Conservation (phyloP, 192 early-diverging fungal species). For the Oehlia diaphana region DNA sequence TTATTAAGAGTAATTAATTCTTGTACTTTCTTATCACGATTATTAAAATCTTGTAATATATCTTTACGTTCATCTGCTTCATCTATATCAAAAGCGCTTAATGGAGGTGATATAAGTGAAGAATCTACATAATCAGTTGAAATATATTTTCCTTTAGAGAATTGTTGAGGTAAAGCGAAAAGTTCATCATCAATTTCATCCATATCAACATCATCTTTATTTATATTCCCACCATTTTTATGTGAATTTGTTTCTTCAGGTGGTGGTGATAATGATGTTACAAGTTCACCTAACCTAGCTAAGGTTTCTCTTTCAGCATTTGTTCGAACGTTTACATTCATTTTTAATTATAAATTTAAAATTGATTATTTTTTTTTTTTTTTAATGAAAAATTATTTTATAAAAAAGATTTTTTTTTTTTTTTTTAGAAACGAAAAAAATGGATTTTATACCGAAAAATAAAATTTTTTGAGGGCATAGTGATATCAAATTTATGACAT, state of each 20-base stretch:
- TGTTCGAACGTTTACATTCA: not conserved
- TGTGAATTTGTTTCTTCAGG: not conserved
- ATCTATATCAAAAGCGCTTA: not conserved
- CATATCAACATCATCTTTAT: not conserved
- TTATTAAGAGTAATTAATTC: not conserved
- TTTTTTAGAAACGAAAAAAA: too few species aligned
- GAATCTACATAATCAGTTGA: not conserved
- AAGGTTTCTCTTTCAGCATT: not conserved
- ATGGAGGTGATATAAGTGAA: not conserved
- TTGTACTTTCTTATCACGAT: slow-evolving; percentile 1
- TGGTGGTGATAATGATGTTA: not conserved
- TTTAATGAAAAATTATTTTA: too few species aligned
- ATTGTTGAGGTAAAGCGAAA: not conserved
- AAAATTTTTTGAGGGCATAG: too few species aligned
- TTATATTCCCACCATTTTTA: not conserved
- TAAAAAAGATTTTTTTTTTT: too few species aligned
- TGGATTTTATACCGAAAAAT: too few species aligned
- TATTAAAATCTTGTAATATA: not conserved
- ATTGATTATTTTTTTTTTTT: too few species aligned
- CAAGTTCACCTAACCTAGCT: not conserved
- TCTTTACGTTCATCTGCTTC: not conserved
- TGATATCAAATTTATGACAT: too few species aligned
- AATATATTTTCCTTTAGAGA: not conserved
- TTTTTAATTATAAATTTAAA: too few species aligned
- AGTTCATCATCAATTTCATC: not conserved